Base-by-base conservation (phyloP, 495 filamentous ascomycete genomes). In the Tuber microsphaerosporum region DNA sequence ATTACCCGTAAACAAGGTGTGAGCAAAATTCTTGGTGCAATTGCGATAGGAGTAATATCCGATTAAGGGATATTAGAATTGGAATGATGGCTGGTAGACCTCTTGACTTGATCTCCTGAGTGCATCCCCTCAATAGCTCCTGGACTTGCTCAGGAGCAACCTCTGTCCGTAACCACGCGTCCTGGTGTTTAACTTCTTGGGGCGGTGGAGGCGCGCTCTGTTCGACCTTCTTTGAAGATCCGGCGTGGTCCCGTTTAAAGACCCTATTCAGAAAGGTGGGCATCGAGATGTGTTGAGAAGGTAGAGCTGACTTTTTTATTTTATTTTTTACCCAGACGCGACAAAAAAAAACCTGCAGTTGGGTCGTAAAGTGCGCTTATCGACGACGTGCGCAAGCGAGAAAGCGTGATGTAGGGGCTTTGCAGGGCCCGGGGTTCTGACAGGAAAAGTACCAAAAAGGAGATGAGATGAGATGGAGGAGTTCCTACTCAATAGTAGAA, bases 81-180 rank as follows among this genome's bases (percentile, higher is more conserved):
- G 72, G 17, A 43, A 43, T 70, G 37, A n/a, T 65, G 56, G 46
- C 44, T 71, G 34, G 85, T 89, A 84, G 89, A 97, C 95, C 95
- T 93, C 94, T 89, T 75, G 91, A 90, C 86, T 98, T 99, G 84
- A 98, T 87, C 85, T 99, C 95, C 72, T 89, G 88, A 31, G 94
- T 94, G 85, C 93, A 98, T 71, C 89, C 91, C 79, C 89, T 86
- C 37, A 99, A 85, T 74, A 99, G 86, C 77, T 95, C 92, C 79
- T 94, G 91, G 44, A 99, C 90, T 84, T 99, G 96, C 77, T 94
- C 92, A 9, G 94, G 92, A 69, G 92, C 90, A 75, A 99, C 90
- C 71, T 92, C 89, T 75, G 90, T 94, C 80, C 94, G 90, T 75
- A 89, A 87, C 91, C 93, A 99, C 79, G 94, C 91, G 84, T 98